Percentiles rank a stretch among this genome's conserved stretches.
Evolutionary conservation across 1,139 yeast species (phyloP).

Genomic region (Blastobotrys buckinghamii): DNA sequence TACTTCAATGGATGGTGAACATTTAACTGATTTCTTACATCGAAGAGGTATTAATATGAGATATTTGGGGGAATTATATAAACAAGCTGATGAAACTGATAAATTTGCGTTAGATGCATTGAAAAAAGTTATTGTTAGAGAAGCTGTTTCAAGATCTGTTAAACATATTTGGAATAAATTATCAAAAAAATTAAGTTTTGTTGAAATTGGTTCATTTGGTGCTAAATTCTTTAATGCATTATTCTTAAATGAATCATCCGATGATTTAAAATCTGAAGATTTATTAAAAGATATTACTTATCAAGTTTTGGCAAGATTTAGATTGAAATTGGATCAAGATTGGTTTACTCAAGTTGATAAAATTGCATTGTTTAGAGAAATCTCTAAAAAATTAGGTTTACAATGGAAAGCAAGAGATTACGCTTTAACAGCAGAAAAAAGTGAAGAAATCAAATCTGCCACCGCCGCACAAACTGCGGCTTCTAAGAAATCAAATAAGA

Average conservation of each 20-base stretch:
- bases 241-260: constrained; percentile 27
- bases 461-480: constrained; percentile 34
- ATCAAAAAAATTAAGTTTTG: constrained; percentile 45
- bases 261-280: constrained; percentile 17
- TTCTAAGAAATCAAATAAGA: constrained; percentile 26
- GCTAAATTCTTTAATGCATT: constrained; percentile 71
- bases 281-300: constrained; percentile 39
- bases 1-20: constrained; percentile 76
- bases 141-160: constrained; percentile 70
- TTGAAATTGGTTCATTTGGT: constrained; percentile 52
- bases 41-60: constrained; percentile 82
- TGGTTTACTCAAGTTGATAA: constrained; percentile 26
- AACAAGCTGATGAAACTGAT: constrained; percentile 14
- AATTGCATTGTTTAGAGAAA: constrained; percentile 55
- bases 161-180: constrained; percentile 65
- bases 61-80: constrained; percentile 55
- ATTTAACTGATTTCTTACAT: constrained; percentile 65
- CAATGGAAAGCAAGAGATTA: constrained; percentile 67
- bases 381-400: constrained; percentile 75
- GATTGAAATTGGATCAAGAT: constrained; percentile 47
- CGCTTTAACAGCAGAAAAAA: constrained; percentile 32
- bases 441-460: constrained; percentile 13
- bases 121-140: constrained; percentile 48
- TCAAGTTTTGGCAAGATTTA: constrained; percentile 51
- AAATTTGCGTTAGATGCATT: constrained; percentile 34